phyloP scores from a whole-genome alignment of 352 stramenopile species.

The Globisporangium lucens region DNA sequence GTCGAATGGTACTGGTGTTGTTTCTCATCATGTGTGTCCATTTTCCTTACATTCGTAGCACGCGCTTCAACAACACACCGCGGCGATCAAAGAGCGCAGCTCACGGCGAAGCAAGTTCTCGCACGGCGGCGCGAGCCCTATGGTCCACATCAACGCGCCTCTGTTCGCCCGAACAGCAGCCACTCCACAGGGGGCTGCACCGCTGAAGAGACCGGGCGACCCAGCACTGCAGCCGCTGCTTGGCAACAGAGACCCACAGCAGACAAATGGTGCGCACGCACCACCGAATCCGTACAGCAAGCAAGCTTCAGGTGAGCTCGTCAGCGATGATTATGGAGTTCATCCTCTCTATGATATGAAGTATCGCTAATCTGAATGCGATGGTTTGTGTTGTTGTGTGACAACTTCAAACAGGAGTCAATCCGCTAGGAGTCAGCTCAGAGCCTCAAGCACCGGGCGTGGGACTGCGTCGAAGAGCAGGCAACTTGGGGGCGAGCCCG shows the following conservation, averaged over 20 bases:
- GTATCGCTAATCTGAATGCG: background rate
- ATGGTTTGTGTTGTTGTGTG: slow-evolving; percentile 1
- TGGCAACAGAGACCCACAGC: slow-evolving; percentile 13
- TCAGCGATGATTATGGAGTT: background rate
- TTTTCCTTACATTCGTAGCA: slow-evolving; percentile 28
- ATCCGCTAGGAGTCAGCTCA: background rate
- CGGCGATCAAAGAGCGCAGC: slow-evolving; percentile 68
- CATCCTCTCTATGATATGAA: background rate
- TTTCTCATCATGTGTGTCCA: background rate
- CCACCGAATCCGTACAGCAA: slow-evolving; percentile 16
- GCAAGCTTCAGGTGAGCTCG: slow-evolving; percentile 18
- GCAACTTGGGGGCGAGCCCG: slow-evolving; percentile 56
- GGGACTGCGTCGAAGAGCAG: slow-evolving; percentile 54
- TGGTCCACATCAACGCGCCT: slow-evolving; percentile 80
- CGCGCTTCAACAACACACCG: slow-evolving; percentile 61
- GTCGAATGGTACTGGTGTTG: background rate
- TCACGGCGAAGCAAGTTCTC: slow-evolving; percentile 81
- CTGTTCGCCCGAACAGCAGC: slow-evolving; percentile 57
- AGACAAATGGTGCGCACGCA: slow-evolving; percentile 7
- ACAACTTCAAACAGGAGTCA: slow-evolving; percentile 4
- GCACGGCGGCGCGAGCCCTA: slow-evolving; percentile 59
- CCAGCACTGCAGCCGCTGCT: slow-evolving; percentile 23
- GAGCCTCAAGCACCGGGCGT: slow-evolving; percentile 20
- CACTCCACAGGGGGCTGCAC: slow-evolving; percentile 14
- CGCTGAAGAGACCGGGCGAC: slow-evolving; percentile 23